Evolutionary conservation across 2,329 filamentous ascomycete genomes (phyloP), one percentile per base, ranked within the genome.

Genomic region (Fusarium verticillioides): DNA sequence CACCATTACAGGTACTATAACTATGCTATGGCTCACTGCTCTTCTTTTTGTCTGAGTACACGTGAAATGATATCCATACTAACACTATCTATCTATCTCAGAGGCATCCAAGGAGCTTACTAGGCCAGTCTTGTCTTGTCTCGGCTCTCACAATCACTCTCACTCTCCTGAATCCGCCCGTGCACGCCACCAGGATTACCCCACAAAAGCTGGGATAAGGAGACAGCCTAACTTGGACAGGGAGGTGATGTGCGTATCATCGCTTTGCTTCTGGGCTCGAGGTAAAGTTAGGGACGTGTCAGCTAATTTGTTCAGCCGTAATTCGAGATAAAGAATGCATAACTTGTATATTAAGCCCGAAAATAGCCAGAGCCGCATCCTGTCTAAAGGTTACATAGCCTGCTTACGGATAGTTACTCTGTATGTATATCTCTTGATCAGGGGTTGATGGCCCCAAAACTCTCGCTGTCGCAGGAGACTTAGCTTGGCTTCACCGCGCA

Each of bases 131-230:
- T 36, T 49, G 34, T 30, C 46, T 26, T 43, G 59, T 61, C 37
- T 40, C 19, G 50, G 42, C 44, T 54, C 47, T 56, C 30, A 52
- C 50, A 42, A 42, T 49, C 42, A 52, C 32, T 42, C 56, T 44
- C 52, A 64, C 32, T 72, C 72, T 72, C 72, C 72, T 74, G 72
- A 74, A 72, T 70, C 50, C 39, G 44, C 60, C 60, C 64, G 39
- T 66, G 71, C 72, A 63, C 68, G 68, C 67, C 71, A 69, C 63
- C 60, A 69, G 63, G 57, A 75, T 75, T 74, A 74, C 72, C 72
- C 72, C 72, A 74, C 72, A 74, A 69, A 72, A 69, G 68, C 72
- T 74, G 68, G 72, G 72, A 74, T 75, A 74, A 69, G 67, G 63
- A 66, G 72, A 71, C 56, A 28, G 60, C 47, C 66, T 74, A 74